phyloP scores from a whole-genome alignment of 306 rosid species.

The Notholithocarpus densiflorus region DNA sequence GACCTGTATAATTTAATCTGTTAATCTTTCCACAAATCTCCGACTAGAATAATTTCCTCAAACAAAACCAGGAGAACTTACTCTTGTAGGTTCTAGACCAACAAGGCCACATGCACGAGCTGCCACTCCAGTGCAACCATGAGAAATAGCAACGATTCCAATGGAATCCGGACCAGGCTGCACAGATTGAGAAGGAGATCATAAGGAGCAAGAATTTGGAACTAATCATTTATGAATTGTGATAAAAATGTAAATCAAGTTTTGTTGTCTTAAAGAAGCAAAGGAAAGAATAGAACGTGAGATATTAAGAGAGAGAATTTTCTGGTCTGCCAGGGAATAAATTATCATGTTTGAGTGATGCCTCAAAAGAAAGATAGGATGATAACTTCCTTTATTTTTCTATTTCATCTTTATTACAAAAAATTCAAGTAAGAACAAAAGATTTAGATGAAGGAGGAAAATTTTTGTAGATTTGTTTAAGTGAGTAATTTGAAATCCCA shows the following conservation, averaged over 20 bases:
- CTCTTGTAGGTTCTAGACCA: constrained; percentile 95
- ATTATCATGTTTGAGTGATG: neutral
- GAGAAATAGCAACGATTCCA: constrained; percentile 99
- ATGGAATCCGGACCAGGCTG: constrained; percentile 99
- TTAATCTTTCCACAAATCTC: neutral
- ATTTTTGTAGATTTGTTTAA: neutral
- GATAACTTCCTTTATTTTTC: neutral
- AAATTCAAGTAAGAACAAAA: neutral
- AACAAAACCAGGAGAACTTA: constrained; percentile 35
- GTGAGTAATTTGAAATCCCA: constrained; percentile 6
- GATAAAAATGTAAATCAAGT: neutral
- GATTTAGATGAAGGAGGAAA: neutral
- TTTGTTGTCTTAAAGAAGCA: neutral
- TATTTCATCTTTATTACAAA: neutral
- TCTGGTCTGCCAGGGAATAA: neutral
- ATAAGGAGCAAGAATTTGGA: neutral
- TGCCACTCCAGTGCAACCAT: constrained; percentile 97
- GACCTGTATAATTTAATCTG: constrained; percentile 44
- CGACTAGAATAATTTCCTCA: neutral
- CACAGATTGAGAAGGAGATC: constrained; percentile 18
- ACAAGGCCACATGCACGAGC: constrained; percentile 99
- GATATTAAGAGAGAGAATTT: neutral
- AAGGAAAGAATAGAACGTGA: neutral
- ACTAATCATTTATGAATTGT: neutral
- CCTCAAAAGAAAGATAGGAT: neutral